Conservation (phyloP, 2,329 filamentous ascomycete genomes). For the Trichoderma oligosporum region DNA sequence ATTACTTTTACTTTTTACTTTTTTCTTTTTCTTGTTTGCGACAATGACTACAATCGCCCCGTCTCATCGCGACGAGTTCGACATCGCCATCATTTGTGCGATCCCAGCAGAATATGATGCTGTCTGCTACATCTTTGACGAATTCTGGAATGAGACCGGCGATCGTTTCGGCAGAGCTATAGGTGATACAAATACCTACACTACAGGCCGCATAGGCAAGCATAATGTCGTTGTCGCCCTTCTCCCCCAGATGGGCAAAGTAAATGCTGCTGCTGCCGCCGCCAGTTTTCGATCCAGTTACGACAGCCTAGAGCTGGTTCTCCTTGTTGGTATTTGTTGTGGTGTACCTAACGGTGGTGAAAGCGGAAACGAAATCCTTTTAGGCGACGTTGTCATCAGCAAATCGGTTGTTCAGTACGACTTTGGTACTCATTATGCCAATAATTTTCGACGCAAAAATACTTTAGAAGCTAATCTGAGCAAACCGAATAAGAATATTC, state of each 20-base stretch:
- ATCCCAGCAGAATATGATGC: conserved; percentile 28
- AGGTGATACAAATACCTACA: conserved; percentile 31
- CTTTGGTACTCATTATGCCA: conserved; percentile 27
- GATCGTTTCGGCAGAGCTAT: conserved; percentile 23
- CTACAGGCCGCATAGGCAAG: conserved; percentile 28
- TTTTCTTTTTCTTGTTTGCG: too few species aligned
- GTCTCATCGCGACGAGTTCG: conserved; percentile 21
- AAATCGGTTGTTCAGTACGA: conserved; percentile 31
- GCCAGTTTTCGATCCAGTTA: conserved; percentile 34
- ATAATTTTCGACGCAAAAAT: conserved; percentile 27
- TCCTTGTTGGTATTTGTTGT: conserved; percentile 35
- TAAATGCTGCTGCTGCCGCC: conserved; percentile 26
- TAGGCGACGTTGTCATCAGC: conserved; percentile 34
- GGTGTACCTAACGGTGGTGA: conserved; percentile 32
- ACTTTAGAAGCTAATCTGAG: conserved; percentile 27
- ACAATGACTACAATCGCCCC: too few species aligned
- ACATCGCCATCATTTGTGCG: conserved; percentile 30
- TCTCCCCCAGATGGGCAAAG: conserved; percentile 30
- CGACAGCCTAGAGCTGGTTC: conserved; percentile 29
- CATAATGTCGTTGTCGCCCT: conserved; percentile 31
- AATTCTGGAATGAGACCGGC: conserved; percentile 27
- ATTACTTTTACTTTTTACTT: too few species aligned
- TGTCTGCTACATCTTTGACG: conserved; percentile 25
- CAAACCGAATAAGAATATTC: conserved; percentile 27
- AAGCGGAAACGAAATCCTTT: conserved; percentile 23